Evolutionary conservation across 176 grass and related monocot genomes (phyloP).

Genomic region (Aegilops longissima): DNA sequence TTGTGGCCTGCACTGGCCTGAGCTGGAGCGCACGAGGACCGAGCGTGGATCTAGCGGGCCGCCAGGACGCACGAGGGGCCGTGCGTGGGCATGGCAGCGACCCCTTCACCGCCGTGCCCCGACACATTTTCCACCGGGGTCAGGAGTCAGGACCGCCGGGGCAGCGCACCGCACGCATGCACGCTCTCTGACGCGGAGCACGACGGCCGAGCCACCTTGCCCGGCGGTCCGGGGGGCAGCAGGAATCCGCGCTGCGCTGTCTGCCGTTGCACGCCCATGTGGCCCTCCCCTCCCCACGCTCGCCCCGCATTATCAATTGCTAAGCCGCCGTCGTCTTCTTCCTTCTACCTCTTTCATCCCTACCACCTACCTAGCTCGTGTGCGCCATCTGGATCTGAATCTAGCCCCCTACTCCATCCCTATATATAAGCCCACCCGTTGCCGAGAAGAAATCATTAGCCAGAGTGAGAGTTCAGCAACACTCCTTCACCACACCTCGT

Average conservation of each 20-base stretch:
- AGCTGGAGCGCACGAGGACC: slow-evolving; percentile 3
- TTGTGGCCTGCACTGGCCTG: not conserved
- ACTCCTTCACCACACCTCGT: not conserved
- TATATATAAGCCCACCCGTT: slow-evolving; percentile 26
- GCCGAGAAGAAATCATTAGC: not conserved
- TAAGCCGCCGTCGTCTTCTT: not conserved
- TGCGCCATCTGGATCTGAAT: not conserved
- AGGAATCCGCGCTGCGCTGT: slow-evolving; percentile 35
- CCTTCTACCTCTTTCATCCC: not conserved
- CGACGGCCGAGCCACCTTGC: slow-evolving; percentile 32
- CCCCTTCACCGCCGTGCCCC: not conserved
- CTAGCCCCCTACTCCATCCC: not conserved
- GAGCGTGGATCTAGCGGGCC: too few species aligned
- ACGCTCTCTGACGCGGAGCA: not conserved
- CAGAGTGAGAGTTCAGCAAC: not conserved
- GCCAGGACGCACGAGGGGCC: not conserved
- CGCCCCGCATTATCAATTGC: not conserved
- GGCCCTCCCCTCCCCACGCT: not conserved
- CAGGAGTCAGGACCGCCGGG: not conserved
- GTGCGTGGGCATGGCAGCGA: not conserved
- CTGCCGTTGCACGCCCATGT: slow-evolving; percentile 25
- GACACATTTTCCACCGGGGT: slow-evolving; percentile 44
- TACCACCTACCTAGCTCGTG: not conserved
- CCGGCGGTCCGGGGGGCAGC: slow-evolving; percentile 33
- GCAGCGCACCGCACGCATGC: not conserved